Percentiles rank a stretch among this genome's conserved stretches.
phyloP scores from a whole-genome alignment of 306 rosid species.

The Neltuma alba region DNA sequence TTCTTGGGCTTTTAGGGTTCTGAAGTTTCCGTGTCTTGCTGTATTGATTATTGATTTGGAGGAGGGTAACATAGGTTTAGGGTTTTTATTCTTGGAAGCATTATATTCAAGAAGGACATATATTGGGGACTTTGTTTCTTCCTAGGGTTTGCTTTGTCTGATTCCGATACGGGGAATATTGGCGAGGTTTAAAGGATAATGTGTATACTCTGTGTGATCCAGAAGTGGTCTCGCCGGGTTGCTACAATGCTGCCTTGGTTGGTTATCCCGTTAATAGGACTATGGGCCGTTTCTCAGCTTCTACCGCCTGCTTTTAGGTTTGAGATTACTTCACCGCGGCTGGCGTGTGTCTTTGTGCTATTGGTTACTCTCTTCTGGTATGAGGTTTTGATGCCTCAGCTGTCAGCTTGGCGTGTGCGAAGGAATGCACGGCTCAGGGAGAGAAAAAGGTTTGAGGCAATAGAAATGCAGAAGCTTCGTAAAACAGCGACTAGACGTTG shows the following conservation, averaged over 20 bases:
- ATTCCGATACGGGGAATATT: slow-evolving; percentile 56
- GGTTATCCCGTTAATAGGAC: slow-evolving; percentile 91
- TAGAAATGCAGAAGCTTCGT: slow-evolving; percentile 89
- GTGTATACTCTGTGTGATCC: slow-evolving; percentile 99
- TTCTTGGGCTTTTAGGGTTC: slow-evolving; percentile 72
- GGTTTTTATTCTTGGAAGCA: slow-evolving; percentile 58
- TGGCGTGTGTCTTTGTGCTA: slow-evolving; percentile 93
- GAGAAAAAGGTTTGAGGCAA: slow-evolving; percentile 86
- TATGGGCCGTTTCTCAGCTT: slow-evolving; percentile 98
- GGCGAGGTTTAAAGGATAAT: slow-evolving; percentile 87
- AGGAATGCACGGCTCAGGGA: slow-evolving; percentile 85
- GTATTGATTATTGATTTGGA: slow-evolving; percentile 45
- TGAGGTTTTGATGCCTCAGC: slow-evolving; percentile 98
- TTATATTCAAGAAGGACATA: slow-evolving; percentile 35
- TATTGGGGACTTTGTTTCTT: slow-evolving; percentile 34
- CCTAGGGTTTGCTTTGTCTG: slow-evolving; percentile 51
- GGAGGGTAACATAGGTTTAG: slow-evolving; percentile 48
- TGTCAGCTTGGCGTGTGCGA: slow-evolving; percentile 88
- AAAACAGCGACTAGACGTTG: slow-evolving; percentile 90
- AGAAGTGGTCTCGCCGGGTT: slow-evolving; percentile 99
- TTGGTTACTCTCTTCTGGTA: slow-evolving; percentile 97
- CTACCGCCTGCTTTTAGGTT: slow-evolving; percentile 96
- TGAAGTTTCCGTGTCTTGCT: slow-evolving; percentile 41
- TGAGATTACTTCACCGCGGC: slow-evolving; percentile 92
- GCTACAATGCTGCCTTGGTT: slow-evolving; percentile 99